Evolutionary conservation across 164 flowering plant genomes (phyloP), one percentile per base, ranked within the genome.

Genomic region (Aristolochia californica): DNA sequence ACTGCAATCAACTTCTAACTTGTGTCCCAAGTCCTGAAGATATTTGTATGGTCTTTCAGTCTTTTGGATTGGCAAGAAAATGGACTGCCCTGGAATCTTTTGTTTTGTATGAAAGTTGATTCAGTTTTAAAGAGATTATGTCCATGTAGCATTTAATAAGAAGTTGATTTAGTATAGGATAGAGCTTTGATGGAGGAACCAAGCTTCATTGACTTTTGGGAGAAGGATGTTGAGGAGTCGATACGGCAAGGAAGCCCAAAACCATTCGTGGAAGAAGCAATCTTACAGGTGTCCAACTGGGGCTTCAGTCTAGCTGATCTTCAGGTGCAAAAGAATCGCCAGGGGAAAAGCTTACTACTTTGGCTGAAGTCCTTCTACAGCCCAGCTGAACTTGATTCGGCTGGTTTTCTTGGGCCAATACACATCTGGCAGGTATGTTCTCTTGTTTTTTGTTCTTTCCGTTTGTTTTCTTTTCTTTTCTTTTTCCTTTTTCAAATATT

Each of bases 401-500:
- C 78, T 4, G 97, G 97, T 30, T 93, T 81, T 70, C 77, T 67
- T n/a, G 86, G 84, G 18, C 96, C 96, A n/a, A 80, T 93, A 66
- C 99, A 90, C 66, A 78, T 89, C 58, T 93, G 99, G 97, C 99
- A 93, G 99, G 99, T 93, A 34, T 34, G 10, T 34, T 34, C 40
- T 34, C 10, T 23, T 56, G 75, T 13, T 48, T 21, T 20, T 30
- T 4, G 27, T 58, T 66, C 23, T 45, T 58, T 22, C 30, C 24
- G 30, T 45, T 12, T 56, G 20, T 22, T 20, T 45, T 5, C 48
- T 43, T 52, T 21, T 51, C 40, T 28, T 13, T n/a, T n/a, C n/a
- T n/a, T n/a, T n/a, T n/a, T n/a, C n/a, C n/a, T n/a, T 25, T 45
- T 45, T 18, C 13, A 24, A 24, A 28, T 2, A 17, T 54, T 51